Base-by-base conservation (phyloP, 805 yeast species). In the Scheffersomyces ergatensis region DNA sequence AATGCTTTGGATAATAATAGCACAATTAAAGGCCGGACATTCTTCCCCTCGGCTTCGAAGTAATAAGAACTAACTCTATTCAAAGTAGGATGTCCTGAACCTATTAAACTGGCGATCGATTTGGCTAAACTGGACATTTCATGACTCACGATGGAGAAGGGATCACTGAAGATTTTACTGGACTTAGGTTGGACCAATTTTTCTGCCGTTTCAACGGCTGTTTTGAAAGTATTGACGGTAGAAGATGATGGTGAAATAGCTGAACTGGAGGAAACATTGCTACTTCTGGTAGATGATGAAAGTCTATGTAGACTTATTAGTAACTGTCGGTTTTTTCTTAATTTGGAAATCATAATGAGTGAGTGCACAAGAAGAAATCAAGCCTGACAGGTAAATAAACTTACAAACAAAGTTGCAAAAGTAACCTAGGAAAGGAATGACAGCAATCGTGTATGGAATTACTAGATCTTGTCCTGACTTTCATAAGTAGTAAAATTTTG, bases 31-130 rank as follows among this genome's bases (percentile, higher is more conserved):
- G 99, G 99, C 43, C 99, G 76, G 15, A 93, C 89, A 57, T 90
- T 95, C 63, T 93, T 93, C 5, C 99, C 98, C 58, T 92, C 96
- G 15, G 93, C 87, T 63, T 90, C 96, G 53, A 93, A 93, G 66
- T 93, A 93, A 67, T 93, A 93, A 26, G 89, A 80, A n/a, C 96
- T 83, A 3, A 92, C 96, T 50, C 95, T 75, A 64, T 92, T 90
- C 45, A 92, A 72, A 9, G 93, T 83, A 1, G 98, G 97, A 57
- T 92, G 97, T 2, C 97, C 96, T 0, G 95, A 83, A 1, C 98
- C 97, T 43, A 92, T 83, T 39, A 93, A 72, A 15, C 75, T 69
- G 36, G 96, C 95, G 47, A 92, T 93, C 57, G 89, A 89, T 55
- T 78, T 79, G 20, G 96, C 97, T 54, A 92, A 65, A 26, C 80